A percentile compares a stretch with the other conserved stretches of the same genome.
phyloP scores from a whole-genome alignment of 192 early-diverging fungal genomes.

The Haplosporangium gracile region DNA sequence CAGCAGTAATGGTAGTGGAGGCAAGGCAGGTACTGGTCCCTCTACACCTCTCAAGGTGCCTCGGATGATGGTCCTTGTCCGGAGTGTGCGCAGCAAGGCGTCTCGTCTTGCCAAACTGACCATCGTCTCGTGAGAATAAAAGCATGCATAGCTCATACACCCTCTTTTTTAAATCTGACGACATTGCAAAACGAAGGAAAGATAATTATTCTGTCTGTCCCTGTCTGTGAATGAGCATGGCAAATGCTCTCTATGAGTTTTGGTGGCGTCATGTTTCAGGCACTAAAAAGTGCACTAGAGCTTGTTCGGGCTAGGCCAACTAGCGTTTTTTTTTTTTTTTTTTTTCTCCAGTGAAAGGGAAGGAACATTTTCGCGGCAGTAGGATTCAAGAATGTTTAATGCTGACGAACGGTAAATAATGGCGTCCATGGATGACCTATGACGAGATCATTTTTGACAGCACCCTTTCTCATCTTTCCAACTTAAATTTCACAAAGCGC shows the following conservation, averaged over 20 bases:
- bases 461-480: neutral
- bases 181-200: neutral
- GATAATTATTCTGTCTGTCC: too few species aligned
- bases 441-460: neutral
- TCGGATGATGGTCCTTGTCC: slow-evolving; percentile 64
- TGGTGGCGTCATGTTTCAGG: slow-evolving; percentile 4
- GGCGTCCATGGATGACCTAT: neutral
- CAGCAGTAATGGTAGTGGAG: neutral
- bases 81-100: slow-evolving; percentile 61
- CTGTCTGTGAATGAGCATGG: neutral
- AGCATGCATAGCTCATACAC: neutral
- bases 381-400: neutral
- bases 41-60: slow-evolving; percentile 24
- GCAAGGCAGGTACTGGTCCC: neutral
- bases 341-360: neutral
- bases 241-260: neutral
- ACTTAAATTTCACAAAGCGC: neutral
- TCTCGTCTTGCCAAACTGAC: slow-evolving; percentile 64
- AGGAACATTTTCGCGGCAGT: neutral
- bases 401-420: neutral
- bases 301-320: neutral
- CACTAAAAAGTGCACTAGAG: neutral
- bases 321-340: neutral
- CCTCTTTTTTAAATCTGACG: neutral
- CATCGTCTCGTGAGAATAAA: slow-evolving; percentile 31